Conservation (phyloP, 2,329 filamentous ascomycete genomes). For the Dactylellina parvicollis region DNA sequence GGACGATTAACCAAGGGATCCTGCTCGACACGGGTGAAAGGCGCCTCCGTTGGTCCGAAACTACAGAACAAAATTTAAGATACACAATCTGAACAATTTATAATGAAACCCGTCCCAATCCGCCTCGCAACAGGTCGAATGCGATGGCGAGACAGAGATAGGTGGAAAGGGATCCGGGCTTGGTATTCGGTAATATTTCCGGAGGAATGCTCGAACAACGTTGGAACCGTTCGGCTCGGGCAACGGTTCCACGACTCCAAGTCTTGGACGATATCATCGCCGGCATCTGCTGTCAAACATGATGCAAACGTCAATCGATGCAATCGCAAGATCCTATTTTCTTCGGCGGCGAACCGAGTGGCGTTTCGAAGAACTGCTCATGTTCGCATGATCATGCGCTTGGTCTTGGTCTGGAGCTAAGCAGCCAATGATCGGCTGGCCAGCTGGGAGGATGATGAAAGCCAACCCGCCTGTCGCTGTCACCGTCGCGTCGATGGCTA, state of each 20-base stretch:
- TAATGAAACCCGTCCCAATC: slow-evolving; percentile 24
- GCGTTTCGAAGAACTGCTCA: slow-evolving; percentile 2
- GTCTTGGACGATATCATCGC: slow-evolving; percentile 50
- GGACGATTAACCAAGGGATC: slow-evolving; percentile 12
- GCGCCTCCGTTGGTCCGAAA: slow-evolving; percentile 52
- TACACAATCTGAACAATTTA: slow-evolving; percentile 1
- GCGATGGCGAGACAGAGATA: slow-evolving; percentile 23
- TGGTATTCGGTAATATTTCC: slow-evolving; percentile 39
- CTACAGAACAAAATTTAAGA: background rate
- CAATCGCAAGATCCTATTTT: too few species aligned
- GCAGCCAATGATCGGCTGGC: slow-evolving; percentile 26
- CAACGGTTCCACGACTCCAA: background rate
- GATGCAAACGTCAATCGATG: too few species aligned
- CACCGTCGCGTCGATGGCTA: too few species aligned
- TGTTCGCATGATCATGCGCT: slow-evolving; percentile 28
- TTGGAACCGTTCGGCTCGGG: background rate
- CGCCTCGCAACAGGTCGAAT: too few species aligned
- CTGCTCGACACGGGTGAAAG: slow-evolving; percentile 48
- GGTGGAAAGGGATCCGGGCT: slow-evolving; percentile 36
- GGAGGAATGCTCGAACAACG: slow-evolving; percentile 21
- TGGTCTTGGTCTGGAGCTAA: background rate
- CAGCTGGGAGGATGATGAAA: slow-evolving; percentile 8
- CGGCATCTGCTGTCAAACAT: too few species aligned
- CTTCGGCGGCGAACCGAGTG: slow-evolving; percentile 51
- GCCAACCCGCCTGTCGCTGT: too few species aligned